These are phyloP conservation scores for Paraconiothyrium sp. DNA, from an alignment of 2,329 filamentous ascomycete genomes.

Conservation along the genomic window DNA sequence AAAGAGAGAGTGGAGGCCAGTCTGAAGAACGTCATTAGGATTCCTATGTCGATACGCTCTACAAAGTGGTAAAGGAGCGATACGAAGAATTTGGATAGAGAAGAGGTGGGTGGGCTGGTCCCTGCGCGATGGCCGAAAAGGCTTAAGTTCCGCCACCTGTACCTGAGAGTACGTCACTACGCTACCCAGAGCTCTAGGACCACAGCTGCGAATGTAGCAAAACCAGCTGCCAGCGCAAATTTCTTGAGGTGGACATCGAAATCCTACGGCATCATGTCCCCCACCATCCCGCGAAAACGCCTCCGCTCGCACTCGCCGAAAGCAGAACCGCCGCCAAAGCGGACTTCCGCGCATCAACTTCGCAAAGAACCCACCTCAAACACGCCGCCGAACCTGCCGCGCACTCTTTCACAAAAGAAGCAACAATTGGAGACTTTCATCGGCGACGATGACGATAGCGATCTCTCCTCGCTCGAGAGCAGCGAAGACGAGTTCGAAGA, in stretches of 20 bases:
- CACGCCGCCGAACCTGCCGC: slow-evolving; percentile 46
- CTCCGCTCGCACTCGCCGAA: slow-evolving; percentile 60
- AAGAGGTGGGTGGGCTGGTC: not conserved
- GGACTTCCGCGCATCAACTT: slow-evolving; percentile 27
- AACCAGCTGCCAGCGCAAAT: not conserved
- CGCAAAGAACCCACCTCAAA: slow-evolving; percentile 56
- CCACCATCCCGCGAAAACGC: slow-evolving; percentile 73
- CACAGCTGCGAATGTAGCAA: not conserved
- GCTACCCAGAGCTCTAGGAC: not conserved
- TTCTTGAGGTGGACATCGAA: not conserved
- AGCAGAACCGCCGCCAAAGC: slow-evolving; percentile 44
- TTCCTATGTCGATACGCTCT: too few relatives aligned
- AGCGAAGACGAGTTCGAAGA: slow-evolving; percentile 61
- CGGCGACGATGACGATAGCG: slow-evolving; percentile 52
- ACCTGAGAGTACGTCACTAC: slow-evolving; percentile 9
- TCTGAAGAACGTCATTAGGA: not conserved
- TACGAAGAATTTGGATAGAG: not conserved
- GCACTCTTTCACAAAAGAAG: slow-evolving; percentile 45
- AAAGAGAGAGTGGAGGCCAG: not conserved
- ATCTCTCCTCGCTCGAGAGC: slow-evolving; percentile 52
- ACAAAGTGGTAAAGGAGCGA: not conserved
- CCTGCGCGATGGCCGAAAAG: slow-evolving; percentile 4
- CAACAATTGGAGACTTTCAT: slow-evolving; percentile 46
- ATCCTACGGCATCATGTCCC: slow-evolving; percentile 65
- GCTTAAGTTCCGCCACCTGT: slow-evolving; percentile 12